phyloP scores from a whole-genome alignment of 2,329 filamentous ascomycete species.

The Pyrenochaeta sp. region DNA sequence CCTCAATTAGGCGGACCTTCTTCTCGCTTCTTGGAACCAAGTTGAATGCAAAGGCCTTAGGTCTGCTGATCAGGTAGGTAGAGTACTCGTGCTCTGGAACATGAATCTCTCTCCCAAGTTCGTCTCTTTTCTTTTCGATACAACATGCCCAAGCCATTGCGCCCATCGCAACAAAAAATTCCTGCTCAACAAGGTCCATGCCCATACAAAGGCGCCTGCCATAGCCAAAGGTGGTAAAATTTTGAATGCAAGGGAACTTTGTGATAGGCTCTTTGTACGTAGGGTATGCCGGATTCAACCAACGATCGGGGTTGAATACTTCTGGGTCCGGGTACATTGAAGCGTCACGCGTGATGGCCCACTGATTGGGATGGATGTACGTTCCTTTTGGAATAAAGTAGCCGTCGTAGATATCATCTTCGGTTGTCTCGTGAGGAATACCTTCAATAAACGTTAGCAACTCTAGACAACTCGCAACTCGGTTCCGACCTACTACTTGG shows the following conservation, averaged over 20 bases:
- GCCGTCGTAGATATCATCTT: slow-evolving; percentile 25
- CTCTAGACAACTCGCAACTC: too few relatives aligned
- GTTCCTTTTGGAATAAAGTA: slow-evolving; percentile 29
- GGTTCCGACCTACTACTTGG: background rate
- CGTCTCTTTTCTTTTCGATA: slow-evolving; percentile 3
- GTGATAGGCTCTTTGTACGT: slow-evolving; percentile 20
- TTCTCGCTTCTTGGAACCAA: too few relatives aligned
- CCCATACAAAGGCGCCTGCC: slow-evolving; percentile 21
- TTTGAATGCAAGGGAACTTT: slow-evolving; percentile 13
- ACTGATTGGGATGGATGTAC: slow-evolving; percentile 22
- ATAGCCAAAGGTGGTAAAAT: slow-evolving; percentile 19
- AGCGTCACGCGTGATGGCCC: slow-evolving; percentile 64
- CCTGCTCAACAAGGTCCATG: slow-evolving; percentile 21
- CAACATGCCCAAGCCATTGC: slow-evolving; percentile 22
- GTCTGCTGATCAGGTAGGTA: too few relatives aligned
- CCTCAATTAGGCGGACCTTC: too few relatives aligned
- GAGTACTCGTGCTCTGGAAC: too few relatives aligned
- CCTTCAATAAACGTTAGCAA: slow-evolving; percentile 3
- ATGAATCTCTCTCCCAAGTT: too few relatives aligned
- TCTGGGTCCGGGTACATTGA: slow-evolving; percentile 67
- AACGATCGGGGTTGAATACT: slow-evolving; percentile 66
- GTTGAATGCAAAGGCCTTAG: too few relatives aligned
- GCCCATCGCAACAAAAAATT: slow-evolving; percentile 13
- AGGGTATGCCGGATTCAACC: slow-evolving; percentile 49
- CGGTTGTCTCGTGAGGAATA: slow-evolving; percentile 17